Conservation (phyloP, 495 filamentous ascomycete genomes). For the Cercophora sp. region DNA sequence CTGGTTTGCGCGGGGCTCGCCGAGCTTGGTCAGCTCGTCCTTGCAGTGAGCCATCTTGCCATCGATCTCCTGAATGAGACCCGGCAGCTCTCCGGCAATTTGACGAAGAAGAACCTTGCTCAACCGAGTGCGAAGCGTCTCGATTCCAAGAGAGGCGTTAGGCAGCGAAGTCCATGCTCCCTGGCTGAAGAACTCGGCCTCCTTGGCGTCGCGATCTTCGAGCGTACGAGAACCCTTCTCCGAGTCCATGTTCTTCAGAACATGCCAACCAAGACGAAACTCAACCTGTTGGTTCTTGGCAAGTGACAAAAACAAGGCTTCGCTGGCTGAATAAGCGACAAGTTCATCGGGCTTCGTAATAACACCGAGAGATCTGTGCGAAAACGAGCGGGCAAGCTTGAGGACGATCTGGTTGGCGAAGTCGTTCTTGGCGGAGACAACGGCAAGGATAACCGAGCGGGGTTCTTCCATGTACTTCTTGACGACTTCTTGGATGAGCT, state of each 20-base stretch:
- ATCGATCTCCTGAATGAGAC: constrained; percentile 55
- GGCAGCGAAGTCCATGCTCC: constrained; percentile 39
- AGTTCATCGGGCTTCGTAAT: constrained; percentile 79
- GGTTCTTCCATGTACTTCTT: constrained; percentile 57
- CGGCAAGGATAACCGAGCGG: constrained; percentile 60
- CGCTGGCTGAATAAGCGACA: constrained; percentile 40
- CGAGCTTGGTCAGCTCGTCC: constrained; percentile 41
- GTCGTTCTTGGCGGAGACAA: constrained; percentile 63
- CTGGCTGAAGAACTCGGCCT: constrained; percentile 39
- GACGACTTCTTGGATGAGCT: constrained; percentile 51
- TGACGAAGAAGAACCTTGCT: constrained; percentile 55
- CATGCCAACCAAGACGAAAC: constrained; percentile 69
- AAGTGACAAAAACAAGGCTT: constrained; percentile 50
- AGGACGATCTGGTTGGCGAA: constrained; percentile 59
- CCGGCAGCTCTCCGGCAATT: constrained; percentile 55
- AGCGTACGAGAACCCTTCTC: constrained; percentile 38
- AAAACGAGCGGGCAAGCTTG: constrained; percentile 67
- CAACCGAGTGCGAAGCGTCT: constrained; percentile 45
- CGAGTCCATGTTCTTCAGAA: constrained; percentile 59
- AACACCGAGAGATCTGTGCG: constrained; percentile 75
- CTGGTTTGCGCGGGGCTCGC: constrained; percentile 41
- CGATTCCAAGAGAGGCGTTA: constrained; percentile 40
- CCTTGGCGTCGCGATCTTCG: constrained; percentile 35
- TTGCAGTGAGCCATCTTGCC: constrained; percentile 30
- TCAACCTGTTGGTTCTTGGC: constrained; percentile 57